Conservation (phyloP, 202 grass and related monocot genomes). For the Carex sylvatica region DNA sequence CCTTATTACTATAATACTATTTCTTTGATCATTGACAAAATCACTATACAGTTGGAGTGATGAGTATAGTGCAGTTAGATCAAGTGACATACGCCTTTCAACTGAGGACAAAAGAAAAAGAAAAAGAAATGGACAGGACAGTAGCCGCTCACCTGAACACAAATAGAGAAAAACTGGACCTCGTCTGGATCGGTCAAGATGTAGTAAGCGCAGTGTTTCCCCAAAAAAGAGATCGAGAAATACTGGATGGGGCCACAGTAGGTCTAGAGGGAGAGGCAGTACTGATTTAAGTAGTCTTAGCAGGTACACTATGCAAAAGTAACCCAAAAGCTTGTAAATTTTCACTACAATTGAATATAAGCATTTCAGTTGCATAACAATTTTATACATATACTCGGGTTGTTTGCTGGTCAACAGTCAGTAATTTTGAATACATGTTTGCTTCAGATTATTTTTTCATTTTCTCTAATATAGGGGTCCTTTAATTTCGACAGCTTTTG, state of each 20-base stretch:
- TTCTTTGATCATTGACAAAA: neutral
- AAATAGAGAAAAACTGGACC: too few species aligned
- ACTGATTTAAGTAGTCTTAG: neutral
- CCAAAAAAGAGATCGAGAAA: too few species aligned
- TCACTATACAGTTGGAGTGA: neutral
- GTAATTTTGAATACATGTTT: neutral
- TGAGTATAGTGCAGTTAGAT: neutral
- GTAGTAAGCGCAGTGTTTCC: too few species aligned
- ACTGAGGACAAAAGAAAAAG: too few species aligned
- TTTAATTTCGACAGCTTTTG: neutral
- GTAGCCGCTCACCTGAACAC: too few species aligned
- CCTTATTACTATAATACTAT: neutral
- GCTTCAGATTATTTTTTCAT: neutral
- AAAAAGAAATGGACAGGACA: too few species aligned
- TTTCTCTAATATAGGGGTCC: neutral
- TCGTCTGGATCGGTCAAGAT: too few species aligned
- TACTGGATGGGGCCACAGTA: too few species aligned
- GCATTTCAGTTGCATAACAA: neutral
- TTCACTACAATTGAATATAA: neutral
- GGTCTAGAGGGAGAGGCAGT: neutral
- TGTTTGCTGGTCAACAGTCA: neutral
- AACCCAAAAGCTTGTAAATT: neutral
- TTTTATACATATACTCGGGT: neutral
- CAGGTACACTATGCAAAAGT: conserved; percentile 3
- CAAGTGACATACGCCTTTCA: too few species aligned